phyloP scores from a whole-genome alignment of 768 basidiomycete species.

The Mycena pura region DNA sequence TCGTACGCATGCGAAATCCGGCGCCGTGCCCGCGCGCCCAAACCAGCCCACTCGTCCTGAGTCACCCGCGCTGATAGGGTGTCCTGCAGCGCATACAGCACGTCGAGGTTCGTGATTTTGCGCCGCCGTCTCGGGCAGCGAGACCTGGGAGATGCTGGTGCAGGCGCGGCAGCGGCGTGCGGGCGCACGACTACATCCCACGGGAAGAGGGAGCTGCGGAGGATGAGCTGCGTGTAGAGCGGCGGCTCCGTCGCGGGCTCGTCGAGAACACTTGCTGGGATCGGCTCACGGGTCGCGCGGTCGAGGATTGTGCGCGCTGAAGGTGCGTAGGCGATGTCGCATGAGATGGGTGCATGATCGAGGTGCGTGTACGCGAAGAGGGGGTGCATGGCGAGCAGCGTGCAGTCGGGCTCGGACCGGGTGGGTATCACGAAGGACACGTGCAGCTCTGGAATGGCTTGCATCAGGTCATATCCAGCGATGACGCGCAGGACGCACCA shows the following conservation, averaged over 20 bases:
- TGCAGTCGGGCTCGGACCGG: slow-evolving; percentile 20
- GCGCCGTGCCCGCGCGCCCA: slow-evolving; percentile 64
- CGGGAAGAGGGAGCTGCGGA: slow-evolving; percentile 64
- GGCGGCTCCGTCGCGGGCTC: slow-evolving; percentile 73
- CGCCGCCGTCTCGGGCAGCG: slow-evolving; percentile 22
- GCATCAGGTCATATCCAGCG: background rate
- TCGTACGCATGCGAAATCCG: slow-evolving; percentile 68
- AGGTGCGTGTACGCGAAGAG: slow-evolving; percentile 62
- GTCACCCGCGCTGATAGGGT: slow-evolving; percentile 64
- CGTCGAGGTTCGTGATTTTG: slow-evolving; percentile 66
- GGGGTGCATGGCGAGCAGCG: slow-evolving; percentile 54
- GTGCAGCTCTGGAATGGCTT: slow-evolving; percentile 7
- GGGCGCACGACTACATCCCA: slow-evolving; percentile 63
- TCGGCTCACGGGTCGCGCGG: slow-evolving; percentile 56
- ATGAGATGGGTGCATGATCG: slow-evolving; percentile 67
- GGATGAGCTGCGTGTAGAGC: slow-evolving; percentile 52
- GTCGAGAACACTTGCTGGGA: slow-evolving; percentile 61
- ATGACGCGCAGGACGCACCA: background rate
- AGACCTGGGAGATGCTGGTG: background rate
- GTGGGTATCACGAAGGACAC: slow-evolving; percentile 23
- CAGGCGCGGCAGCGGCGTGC: background rate
- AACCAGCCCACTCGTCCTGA: slow-evolving; percentile 66
- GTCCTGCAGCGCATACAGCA: slow-evolving; percentile 64
- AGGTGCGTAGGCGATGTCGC: slow-evolving; percentile 63
- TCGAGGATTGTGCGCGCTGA: slow-evolving; percentile 65